Percentiles rank a stretch among this genome's conserved stretches.
Conservation (phyloP, 2,329 filamentous ascomycete species). For the Esteya vermicola region DNA sequence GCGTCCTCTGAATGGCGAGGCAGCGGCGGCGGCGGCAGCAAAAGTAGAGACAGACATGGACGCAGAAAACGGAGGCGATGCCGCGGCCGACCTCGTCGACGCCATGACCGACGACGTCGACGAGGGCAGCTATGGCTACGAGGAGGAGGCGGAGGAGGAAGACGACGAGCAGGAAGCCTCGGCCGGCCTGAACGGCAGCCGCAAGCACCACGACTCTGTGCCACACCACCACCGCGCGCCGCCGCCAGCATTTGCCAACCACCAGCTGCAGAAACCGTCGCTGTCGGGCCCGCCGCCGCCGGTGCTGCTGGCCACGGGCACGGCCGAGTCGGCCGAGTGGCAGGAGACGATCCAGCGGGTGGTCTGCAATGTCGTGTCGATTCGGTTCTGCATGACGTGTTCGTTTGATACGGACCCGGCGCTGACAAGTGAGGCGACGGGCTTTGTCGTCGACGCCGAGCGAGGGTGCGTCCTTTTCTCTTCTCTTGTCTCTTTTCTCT, state of each 20-base stretch:
- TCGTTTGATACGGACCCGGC: conserved; percentile 96
- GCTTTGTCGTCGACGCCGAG: conserved; percentile 93
- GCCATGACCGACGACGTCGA: neutral
- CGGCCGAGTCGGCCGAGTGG: conserved; percentile 41
- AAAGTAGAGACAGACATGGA: neutral
- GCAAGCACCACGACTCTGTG: too few species aligned
- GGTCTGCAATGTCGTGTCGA: conserved; percentile 92
- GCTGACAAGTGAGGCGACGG: conserved; percentile 87
- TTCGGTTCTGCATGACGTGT: conserved; percentile 95
- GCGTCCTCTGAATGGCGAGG: conserved; percentile 11
- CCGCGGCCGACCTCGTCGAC: neutral
- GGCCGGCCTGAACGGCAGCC: neutral
- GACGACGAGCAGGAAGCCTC: conserved; percentile 6
- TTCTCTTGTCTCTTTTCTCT: neutral
- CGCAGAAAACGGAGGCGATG: neutral
- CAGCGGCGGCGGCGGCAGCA: neutral
- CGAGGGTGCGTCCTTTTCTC: conserved; percentile 47
- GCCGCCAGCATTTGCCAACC: neutral
- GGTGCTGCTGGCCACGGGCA: conserved; percentile 12
- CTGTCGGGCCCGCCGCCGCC: conserved; percentile 2
- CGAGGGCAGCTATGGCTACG: neutral
- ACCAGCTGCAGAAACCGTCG: too few species aligned
- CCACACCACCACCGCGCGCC: too few species aligned
- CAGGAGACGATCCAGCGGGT: conserved; percentile 90
- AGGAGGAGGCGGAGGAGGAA: conserved; percentile 2